These are phyloP conservation scores for Debaryomycetaceae sp. DNA, from an alignment of 1,139 yeast species.

Conservation along the genomic window DNA sequence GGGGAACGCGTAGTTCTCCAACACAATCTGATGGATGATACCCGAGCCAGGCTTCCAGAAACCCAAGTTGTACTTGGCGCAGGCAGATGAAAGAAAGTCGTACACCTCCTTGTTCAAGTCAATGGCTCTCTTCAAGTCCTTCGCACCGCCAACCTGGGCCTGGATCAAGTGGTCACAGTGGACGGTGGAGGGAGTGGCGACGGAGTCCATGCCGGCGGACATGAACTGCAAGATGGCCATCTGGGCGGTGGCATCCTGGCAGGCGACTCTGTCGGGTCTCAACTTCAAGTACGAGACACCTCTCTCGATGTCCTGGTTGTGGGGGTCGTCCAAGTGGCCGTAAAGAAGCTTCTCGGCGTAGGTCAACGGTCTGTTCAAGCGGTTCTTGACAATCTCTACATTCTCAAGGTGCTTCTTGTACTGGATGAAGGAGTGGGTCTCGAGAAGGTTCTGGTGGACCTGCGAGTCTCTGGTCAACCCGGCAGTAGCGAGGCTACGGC, in stretches of 20 bases:
- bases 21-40: slow-evolving; percentile 94
- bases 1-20: slow-evolving; percentile 98
- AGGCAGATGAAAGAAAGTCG: slow-evolving; percentile 89
- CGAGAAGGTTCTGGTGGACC: slow-evolving; percentile 89
- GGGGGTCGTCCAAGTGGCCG: slow-evolving; percentile 96
- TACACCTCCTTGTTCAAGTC: slow-evolving; percentile 93
- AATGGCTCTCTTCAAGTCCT: slow-evolving; percentile 92
- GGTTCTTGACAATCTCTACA: slow-evolving; percentile 77
- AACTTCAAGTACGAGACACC: slow-evolving; percentile 95
- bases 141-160: slow-evolving; percentile 91
- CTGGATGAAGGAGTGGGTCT: slow-evolving; percentile 74
- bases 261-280: slow-evolving; percentile 98
- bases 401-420: slow-evolving; percentile 80
- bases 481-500: slow-evolving; percentile 74
- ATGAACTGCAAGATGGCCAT: slow-evolving; percentile 98
- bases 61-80: slow-evolving; percentile 97
- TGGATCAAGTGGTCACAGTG: slow-evolving; percentile 99
- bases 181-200: slow-evolving; percentile 94
- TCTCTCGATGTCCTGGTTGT: slow-evolving; percentile 90
- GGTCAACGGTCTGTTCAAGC: slow-evolving; percentile 91
- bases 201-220: slow-evolving; percentile 94
- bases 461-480: slow-evolving; percentile 83
- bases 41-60: slow-evolving; percentile 99
- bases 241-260: slow-evolving; percentile 99
- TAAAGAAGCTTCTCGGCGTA: slow-evolving; percentile 95